These are phyloP conservation scores for Gracilaria gracilis DNA, from an alignment of 23 red algal species.

Conservation along the genomic window DNA sequence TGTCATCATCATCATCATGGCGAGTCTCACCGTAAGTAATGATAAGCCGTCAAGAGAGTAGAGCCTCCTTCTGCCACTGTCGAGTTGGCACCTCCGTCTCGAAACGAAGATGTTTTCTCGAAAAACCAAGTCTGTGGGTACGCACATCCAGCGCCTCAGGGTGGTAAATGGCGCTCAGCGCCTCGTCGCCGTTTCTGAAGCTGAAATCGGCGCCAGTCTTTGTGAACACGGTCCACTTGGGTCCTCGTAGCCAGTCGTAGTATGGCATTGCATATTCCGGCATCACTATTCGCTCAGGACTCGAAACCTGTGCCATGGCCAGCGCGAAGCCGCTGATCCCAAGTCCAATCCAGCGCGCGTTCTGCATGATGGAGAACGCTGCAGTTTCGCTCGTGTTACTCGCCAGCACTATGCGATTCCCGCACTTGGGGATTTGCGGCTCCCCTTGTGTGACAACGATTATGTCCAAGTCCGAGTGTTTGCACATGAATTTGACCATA, in stretches of 20 bases:
- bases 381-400: not conserved
- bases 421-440: conserved; percentile 22
- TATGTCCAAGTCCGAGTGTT: not conserved
- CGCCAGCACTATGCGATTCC: conserved; percentile 1
- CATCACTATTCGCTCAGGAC: conserved; percentile 28
- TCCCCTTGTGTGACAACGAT: conserved; percentile 32
- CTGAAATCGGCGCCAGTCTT: not conserved
- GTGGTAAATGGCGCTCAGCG: not conserved
- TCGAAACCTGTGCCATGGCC: conserved; percentile 1
- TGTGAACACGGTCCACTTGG: conserved; percentile 32
- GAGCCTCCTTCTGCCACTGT: not conserved
- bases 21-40: too few relatives aligned
- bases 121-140: not conserved
- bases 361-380: conserved; percentile 41
- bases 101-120: not conserved
- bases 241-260: conserved; percentile 9
- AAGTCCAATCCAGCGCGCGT: conserved; percentile 2
- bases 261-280: not conserved
- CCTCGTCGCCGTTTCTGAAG: not conserved
- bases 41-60: not conserved
- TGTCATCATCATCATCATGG: too few relatives aligned
- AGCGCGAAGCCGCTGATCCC: conserved; percentile 17
- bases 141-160: not conserved
- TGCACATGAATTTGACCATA: conserved; percentile 16
- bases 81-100: not conserved